phyloP scores from a whole-genome alignment of 1,284 basidiomycete species.

The Rhizoctonia solani region DNA sequence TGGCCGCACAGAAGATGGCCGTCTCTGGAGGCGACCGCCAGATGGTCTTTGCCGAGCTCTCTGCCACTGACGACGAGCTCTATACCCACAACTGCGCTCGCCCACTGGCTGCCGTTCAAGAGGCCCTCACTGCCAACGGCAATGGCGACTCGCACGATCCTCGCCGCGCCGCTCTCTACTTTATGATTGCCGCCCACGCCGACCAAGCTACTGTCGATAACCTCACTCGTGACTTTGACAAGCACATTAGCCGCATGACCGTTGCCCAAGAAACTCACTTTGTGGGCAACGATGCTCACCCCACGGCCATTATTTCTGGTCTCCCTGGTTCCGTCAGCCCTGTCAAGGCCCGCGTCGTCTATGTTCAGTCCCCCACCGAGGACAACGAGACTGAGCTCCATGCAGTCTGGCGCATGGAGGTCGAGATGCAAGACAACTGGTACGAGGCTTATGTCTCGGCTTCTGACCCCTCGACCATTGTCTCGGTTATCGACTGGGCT shows the following conservation, averaged over 20 bases:
- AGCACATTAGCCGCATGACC: conserved; percentile 56
- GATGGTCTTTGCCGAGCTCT: conserved; percentile 32
- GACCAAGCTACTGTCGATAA: conserved; percentile 53
- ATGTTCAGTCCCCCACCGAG: conserved; percentile 68
- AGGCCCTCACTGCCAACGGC: conserved; percentile 27
- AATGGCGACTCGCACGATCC: conserved; percentile 50
- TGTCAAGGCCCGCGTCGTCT: conserved; percentile 71
- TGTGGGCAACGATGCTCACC: conserved; percentile 52
- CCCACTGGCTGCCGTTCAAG: conserved; percentile 17
- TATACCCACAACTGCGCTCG: conserved; percentile 59
- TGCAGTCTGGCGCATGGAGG: conserved; percentile 79
- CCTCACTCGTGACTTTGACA: conserved; percentile 57
- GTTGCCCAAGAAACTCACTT: conserved; percentile 55
- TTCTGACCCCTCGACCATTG: conserved; percentile 64
- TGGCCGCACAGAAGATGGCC: conserved; percentile 13
- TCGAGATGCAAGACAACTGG: conserved; percentile 88
- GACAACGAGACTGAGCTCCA: conserved; percentile 57
- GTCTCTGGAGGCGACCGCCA: conserved; percentile 4
- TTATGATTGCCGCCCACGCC: conserved; percentile 77
- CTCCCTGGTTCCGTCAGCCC: conserved; percentile 74
- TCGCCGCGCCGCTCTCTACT: conserved; percentile 65
- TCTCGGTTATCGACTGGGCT: conserved; percentile 83
- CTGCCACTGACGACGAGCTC: conserved; percentile 44
- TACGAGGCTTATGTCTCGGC: conserved; percentile 75
- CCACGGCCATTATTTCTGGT: conserved; percentile 53